These are phyloP conservation scores for Fusarium austroafricanum DNA, from an alignment of 2,329 filamentous ascomycete genomes.

Conservation along the genomic window DNA sequence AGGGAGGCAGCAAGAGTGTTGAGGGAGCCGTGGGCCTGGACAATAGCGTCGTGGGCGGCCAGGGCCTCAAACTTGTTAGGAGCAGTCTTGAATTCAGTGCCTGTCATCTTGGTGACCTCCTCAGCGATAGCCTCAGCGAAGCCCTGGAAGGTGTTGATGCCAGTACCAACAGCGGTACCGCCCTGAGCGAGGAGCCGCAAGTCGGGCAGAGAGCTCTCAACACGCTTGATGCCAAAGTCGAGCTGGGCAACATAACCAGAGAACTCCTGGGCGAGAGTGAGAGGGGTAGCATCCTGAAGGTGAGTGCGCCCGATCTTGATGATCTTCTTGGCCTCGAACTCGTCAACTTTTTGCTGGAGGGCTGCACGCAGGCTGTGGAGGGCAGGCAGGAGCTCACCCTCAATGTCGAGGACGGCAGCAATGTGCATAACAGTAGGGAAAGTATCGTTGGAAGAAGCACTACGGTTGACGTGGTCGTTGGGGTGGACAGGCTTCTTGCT, in stretches of 20 bases:
- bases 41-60: conserved; percentile 93
- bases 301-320: conserved; percentile 99
- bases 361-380: conserved; percentile 84
- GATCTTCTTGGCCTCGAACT: conserved; percentile 85
- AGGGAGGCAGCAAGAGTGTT: conserved; percentile 93
- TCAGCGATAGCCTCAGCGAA: conserved; percentile 94
- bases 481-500: conserved; percentile 99
- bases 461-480: conserved; percentile 99
- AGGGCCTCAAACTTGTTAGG: conserved; percentile 99
- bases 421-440: conserved; percentile 99
- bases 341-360: conserved; percentile 87
- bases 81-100: conserved; percentile 92
- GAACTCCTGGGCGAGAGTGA: conserved; percentile 97
- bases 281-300: conserved; percentile 94
- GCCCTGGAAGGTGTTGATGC: conserved; percentile 96
- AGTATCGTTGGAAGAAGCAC: conserved; percentile 97
- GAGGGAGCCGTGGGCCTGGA: conserved; percentile 91
- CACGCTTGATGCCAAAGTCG: conserved; percentile 87
- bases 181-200: conserved; percentile 91
- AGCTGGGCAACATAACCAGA: conserved; percentile 97
- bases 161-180: conserved; percentile 95
- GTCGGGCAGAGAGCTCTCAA: conserved; percentile 84
- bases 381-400: conserved; percentile 84
- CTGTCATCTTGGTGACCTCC: conserved; percentile 92
- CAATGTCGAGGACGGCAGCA: conserved; percentile 92